Percentiles rank a stretch among this genome's conserved stretches.
Evolutionary conservation across 352 stramenopile genomes (phyloP).

Genomic region (Vaucheria bursata): DNA sequence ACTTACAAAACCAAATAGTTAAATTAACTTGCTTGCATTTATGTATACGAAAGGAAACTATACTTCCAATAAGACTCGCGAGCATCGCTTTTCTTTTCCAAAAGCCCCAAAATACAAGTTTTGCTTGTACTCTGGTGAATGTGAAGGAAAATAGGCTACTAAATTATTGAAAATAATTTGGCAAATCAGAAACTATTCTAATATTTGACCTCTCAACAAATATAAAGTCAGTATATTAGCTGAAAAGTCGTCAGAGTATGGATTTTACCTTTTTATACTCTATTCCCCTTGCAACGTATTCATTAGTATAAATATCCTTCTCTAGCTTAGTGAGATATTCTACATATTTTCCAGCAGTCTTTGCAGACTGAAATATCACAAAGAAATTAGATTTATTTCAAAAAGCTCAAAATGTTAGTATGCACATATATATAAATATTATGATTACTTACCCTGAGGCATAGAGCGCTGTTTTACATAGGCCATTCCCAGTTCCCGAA

Average conservation of each 20-base stretch:
- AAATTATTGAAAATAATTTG: too few relatives aligned
- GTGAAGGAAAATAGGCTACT: too few relatives aligned
- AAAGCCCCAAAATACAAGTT: neutral
- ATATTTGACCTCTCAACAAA: too few relatives aligned
- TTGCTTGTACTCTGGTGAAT: too few relatives aligned
- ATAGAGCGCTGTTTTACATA: slow-evolving; percentile 31
- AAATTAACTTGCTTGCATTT: neutral
- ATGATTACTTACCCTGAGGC: neutral
- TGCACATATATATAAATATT: neutral
- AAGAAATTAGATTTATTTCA: neutral
- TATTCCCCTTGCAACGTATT: neutral
- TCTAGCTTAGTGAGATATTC: neutral
- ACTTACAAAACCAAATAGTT: neutral
- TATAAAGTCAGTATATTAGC: too few relatives aligned
- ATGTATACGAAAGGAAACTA: neutral
- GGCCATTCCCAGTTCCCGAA: slow-evolving; percentile 22
- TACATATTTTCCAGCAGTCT: too few relatives aligned
- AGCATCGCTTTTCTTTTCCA: neutral
- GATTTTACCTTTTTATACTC: neutral
- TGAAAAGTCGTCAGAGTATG: too few relatives aligned
- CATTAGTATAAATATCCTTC: neutral
- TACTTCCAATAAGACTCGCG: neutral
- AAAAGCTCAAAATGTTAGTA: neutral
- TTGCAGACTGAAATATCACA: neutral
- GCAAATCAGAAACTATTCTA: too few relatives aligned